Evolutionary conservation across 1,284 basidiomycete genomes (phyloP), one percentile per base, ranked within the genome.

Genomic region (Pseudozyma sp.): DNA sequence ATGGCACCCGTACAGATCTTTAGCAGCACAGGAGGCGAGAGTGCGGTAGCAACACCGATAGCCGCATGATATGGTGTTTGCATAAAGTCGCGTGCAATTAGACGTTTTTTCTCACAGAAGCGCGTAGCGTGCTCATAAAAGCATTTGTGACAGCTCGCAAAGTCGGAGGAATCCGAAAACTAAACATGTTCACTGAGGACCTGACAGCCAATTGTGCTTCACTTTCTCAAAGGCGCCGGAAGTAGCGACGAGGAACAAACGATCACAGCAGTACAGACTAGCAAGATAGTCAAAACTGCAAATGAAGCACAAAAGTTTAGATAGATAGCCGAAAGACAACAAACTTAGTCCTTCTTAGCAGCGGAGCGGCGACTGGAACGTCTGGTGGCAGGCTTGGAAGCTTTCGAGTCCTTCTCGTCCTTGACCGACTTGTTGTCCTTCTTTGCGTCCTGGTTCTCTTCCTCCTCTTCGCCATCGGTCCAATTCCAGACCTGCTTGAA

Each of bases 401-500:
- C 52, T 55, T 75, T 73, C 1, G 49, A 57, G 11, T 58, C 43
- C 35, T 72, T 57, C 25, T 44, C 35, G 18, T 59, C 64, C 21
- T 65, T 48, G 7, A 36, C 50, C 48, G 42, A 59, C 54, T 71
- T 48, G 47, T 61, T 40, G 34, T 55, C 25, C 59, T 68, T 52
- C 42, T 67, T 54, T 4, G 61, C 52, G 6, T 68, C 38, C n/a
- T 42, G 51, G 18, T 76, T 63, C 9, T 44, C 49, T 3, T 76
- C 62, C 34, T 73, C 74, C 18, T 78, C 65, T 44, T 76, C 69
- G 25, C 66, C 71, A 51, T 81, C 78, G 3, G 61, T 74, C 77
- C 79, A 83, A 34, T 51, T 51, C 81, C 81, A 84, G 3, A 81
- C 67, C 52, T 74, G 51, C 34, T 75, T 67, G 38, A 86, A 56